Evolutionary conservation across 306 rosid genomes (phyloP), one percentile per base, ranked within the genome.

Genomic region (Morella rubra): DNA sequence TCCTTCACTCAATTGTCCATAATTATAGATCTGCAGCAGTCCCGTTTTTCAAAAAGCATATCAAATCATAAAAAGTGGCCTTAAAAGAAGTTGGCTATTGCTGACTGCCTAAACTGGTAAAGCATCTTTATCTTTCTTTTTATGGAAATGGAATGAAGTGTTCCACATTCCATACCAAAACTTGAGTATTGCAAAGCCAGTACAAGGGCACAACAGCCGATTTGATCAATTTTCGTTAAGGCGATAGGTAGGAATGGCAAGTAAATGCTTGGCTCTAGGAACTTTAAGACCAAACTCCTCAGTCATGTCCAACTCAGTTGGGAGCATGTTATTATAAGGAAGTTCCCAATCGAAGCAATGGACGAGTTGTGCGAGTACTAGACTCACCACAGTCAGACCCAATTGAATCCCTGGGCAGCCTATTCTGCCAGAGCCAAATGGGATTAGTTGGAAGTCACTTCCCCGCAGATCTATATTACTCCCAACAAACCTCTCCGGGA

Each of bases 281-380:
- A 69, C 64, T 15, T 70, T 59, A n/a, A 84, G 61, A 61, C 84
- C 82, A 37, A 76, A 80, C 73, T 76, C 74, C 67, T 80, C 82
- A 1, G 74, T 80, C 84, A 84, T 84, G 76, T 84, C 82, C 68
- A 77, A 69, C n/a, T 84, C 80, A 19, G 12, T 8, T 2, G 87
- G 82, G 42, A 45, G 62, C 79, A 61, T 84, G 7, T 69, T 69
- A 15, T 62, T 73, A 14, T 77, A 44, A 12, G 87, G 83, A 73
- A 84, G 87, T 49, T 61, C 41, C 85, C 85, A 84, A 77, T 84
- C 80, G 74, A 84, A 84, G 53, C 82, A 77, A 55, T 77, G 87
- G 19, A 84, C 84, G 69, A 84, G 77, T 20, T 84, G 87, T 40
- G 85, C 85, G 42, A 73, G 8, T 44, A 84, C 71, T 8, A 80